phyloP scores from a whole-genome alignment of 257 asterid genomes.

The Salvia rosmarinus region DNA sequence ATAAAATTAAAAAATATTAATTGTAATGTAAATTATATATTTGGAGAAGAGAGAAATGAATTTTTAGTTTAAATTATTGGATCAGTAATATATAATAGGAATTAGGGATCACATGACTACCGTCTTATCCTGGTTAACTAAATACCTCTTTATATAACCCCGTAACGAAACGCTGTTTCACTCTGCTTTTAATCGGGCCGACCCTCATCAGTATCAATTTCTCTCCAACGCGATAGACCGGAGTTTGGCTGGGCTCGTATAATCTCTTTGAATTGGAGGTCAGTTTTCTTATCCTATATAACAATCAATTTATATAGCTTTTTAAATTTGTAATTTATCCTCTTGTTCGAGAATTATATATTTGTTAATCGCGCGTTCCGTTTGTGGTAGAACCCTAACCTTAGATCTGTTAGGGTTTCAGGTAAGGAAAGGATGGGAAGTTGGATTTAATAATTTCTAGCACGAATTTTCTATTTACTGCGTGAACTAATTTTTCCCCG shows the following conservation, averaged over 20 bases:
- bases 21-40: too few species aligned
- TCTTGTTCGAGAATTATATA: not conserved
- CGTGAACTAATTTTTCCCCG: not conserved
- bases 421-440: not conserved
- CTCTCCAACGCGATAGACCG: not conserved
- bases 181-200: not conserved
- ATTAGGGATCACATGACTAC: not conserved
- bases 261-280: constrained; percentile 12
- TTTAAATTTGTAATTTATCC: not conserved
- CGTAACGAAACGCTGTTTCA: not conserved
- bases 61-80: too few species aligned
- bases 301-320: not conserved
- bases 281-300: not conserved
- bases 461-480: not conserved
- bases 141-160: not conserved
- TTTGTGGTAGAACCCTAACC: constrained; percentile 5
- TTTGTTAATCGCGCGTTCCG: not conserved
- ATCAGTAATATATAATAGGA: too few species aligned
- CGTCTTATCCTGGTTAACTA: not conserved
- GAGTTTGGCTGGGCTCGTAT: not conserved
- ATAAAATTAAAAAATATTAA: too few species aligned
- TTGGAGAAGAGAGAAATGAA: too few species aligned
- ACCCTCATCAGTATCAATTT: not conserved
- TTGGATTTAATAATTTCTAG: not conserved
- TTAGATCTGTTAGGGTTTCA: constrained; percentile 28